Evolutionary conservation across 2,329 filamentous ascomycete species (phyloP).

Genomic region (Fusarium solani-melongenae): DNA sequence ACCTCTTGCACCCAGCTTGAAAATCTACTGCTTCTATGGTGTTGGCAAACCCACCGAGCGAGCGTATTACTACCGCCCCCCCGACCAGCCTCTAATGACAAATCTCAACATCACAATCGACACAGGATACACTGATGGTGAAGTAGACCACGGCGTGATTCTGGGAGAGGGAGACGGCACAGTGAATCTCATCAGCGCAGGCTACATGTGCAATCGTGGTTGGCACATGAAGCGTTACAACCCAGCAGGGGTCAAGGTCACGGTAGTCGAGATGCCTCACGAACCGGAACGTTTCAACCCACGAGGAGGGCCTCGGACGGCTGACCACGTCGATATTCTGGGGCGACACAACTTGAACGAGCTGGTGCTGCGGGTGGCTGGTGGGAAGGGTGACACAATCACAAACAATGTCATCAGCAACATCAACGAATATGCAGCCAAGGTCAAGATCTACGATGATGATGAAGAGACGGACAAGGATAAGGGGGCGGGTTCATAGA

Average conservation of each 20-base stretch:
- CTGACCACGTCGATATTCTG: conserved; percentile 96
- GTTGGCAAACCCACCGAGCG: conserved; percentile 94
- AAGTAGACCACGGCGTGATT: conserved; percentile 87
- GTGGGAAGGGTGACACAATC: conserved; percentile 84
- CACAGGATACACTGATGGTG: conserved; percentile 68
- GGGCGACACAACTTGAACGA: conserved; percentile 91
- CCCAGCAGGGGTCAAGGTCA: conserved; percentile 83
- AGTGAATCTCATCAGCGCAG: conserved; percentile 88
- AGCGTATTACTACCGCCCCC: conserved; percentile 85
- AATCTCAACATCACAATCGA: conserved; percentile 81
- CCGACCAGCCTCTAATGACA: conserved; percentile 72
- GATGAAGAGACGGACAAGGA: conserved; percentile 61
- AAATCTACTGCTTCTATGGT: conserved; percentile 98
- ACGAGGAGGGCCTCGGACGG: conserved; percentile 75
- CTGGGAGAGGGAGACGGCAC: conserved; percentile 97
- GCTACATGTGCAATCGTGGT: conserved; percentile 97
- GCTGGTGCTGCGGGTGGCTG: conserved; percentile 85
- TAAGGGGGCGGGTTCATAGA: conserved; percentile 32
- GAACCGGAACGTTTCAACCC: conserved; percentile 94
- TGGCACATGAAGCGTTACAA: conserved; percentile 97
- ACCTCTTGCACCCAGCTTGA: conserved; percentile 87
- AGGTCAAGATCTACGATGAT: conserved; percentile 86
- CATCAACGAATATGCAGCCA: conserved; percentile 84
- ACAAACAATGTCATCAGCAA: conserved; percentile 81
- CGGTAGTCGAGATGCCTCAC: conserved; percentile 94